Percentiles rank a stretch among this genome's conserved stretches.
Conservation (phyloP, 352 stramenopile genomes). For the Pythium sukuiense region DNA sequence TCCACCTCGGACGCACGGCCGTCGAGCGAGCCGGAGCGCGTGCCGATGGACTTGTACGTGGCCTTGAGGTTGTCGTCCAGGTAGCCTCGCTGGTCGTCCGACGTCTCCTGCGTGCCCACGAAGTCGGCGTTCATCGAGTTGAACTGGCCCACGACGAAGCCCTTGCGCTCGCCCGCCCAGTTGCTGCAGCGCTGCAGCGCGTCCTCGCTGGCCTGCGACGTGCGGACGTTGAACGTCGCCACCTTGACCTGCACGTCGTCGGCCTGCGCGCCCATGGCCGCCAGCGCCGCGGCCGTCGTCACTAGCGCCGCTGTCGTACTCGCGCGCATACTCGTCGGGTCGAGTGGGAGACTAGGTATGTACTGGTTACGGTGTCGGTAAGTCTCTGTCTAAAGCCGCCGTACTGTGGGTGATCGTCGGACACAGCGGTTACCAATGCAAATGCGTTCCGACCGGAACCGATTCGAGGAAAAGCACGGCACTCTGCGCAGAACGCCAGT, state of each 20-base stretch:
- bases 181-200: slow-evolving; percentile 44
- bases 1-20: slow-evolving; percentile 53
- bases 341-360: no score
- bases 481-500: slow-evolving; percentile 12
- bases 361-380: background rate
- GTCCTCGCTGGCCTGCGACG: slow-evolving; percentile 53
- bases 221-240: slow-evolving; percentile 85
- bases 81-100: slow-evolving; percentile 61
- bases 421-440: background rate
- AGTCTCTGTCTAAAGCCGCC: no score
- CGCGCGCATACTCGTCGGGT: slow-evolving; percentile 13
- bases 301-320: slow-evolving; percentile 20
- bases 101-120: slow-evolving; percentile 82
- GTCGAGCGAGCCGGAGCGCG: slow-evolving; percentile 61
- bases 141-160: slow-evolving; percentile 62
- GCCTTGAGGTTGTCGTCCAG: slow-evolving; percentile 51
- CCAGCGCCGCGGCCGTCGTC: slow-evolving; percentile 17
- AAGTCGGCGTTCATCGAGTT: slow-evolving; percentile 59
- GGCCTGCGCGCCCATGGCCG: slow-evolving; percentile 19
- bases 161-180: slow-evolving; percentile 66
- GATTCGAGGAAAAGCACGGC: background rate
- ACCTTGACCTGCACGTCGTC: slow-evolving; percentile 55
- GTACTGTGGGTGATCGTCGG: background rate
- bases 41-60: slow-evolving; percentile 66
- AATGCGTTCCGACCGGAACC: background rate